Base-by-base conservation (phyloP, 192 early-diverging fungal genomes). In the Entomortierella lignicola region DNA sequence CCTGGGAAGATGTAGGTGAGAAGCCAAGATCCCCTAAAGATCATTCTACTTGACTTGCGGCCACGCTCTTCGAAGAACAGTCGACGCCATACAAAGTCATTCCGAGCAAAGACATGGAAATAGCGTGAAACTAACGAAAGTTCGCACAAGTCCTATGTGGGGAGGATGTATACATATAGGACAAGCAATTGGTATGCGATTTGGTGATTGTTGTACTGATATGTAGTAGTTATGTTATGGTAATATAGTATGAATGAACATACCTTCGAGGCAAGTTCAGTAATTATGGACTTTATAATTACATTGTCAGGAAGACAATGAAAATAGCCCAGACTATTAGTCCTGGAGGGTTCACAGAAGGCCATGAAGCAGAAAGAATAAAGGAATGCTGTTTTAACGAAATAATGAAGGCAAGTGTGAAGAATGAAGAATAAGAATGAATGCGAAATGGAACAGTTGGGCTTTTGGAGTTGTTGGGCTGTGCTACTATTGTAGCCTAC, bases 1-100 rank as follows among this genome's bases (percentile, higher is more conserved):
- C 29, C 26, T n/a, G 69, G 82, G 26, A 83, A 83, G 12, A 83
- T 29, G 42, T 79, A 83, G 12, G 74, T 83, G 1, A 83, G 52
- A 30, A 83, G 64, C 82, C 82, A 83, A 11, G 37, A 69, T 13
- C 82, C 82, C 2, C 82, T 56, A 61, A 60, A 83, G 10, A 60
- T 30, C 17, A 83, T 55, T 1, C 71, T 55, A 17, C 52, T 60
- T 15, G 71, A 53, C 8, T 50, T 32, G 25, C 50, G 32, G 26
- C 58, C 60, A 26, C 75, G 62, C 25, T 43, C 26, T 41, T 57
- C 57, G 21, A 83, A 72, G 42, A 66, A 79, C 29, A 79, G 41
- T 25, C 55, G 43, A 17, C 71, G 71, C 82, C 82, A 83, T 1
- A 83, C 34, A 27, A 63, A 54, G 39, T 83, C 75, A 41, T 83